phyloP scores from a whole-genome alignment of 1,139 yeast genomes.

The Sugiyamaella grinbergsii region DNA sequence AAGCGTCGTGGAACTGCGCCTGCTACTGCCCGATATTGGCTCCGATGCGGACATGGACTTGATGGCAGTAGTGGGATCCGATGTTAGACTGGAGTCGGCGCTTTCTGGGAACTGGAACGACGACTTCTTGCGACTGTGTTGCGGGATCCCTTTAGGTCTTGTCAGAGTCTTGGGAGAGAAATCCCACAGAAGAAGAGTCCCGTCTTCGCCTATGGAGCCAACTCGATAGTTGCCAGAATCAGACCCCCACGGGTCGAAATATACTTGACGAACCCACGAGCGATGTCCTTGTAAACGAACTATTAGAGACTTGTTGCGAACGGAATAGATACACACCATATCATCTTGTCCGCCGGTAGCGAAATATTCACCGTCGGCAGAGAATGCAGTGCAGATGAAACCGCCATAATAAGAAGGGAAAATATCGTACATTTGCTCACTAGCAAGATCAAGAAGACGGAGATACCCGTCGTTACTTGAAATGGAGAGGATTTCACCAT shows the following conservation, averaged over 20 bases:
- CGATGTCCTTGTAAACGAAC: slow-evolving; percentile 63
- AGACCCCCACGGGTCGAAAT: slow-evolving; percentile 47
- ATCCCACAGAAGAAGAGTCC: slow-evolving; percentile 69
- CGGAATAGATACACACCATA: slow-evolving; percentile 43
- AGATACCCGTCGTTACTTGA: slow-evolving; percentile 70
- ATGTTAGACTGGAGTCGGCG: slow-evolving; percentile 4
- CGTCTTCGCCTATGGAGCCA: slow-evolving; percentile 72
- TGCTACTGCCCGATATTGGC: slow-evolving; percentile 3
- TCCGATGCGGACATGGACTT: slow-evolving; percentile 6
- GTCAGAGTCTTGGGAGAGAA: slow-evolving; percentile 62
- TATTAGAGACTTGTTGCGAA: slow-evolving; percentile 35
- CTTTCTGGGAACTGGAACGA: slow-evolving; percentile 10
- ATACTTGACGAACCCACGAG: slow-evolving; percentile 60
- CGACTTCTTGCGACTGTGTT: slow-evolving; percentile 18
- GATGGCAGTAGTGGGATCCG: slow-evolving; percentile 5
- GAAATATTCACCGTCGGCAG: slow-evolving; percentile 66
- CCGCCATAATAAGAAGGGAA: slow-evolving; percentile 73
- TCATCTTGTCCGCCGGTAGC: slow-evolving; percentile 55
- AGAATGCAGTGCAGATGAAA: slow-evolving; percentile 56
- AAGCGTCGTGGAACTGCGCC: slow-evolving; percentile 23
- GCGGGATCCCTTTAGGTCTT: slow-evolving; percentile 33
- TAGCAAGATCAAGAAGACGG: slow-evolving; percentile 56
- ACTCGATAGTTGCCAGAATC: slow-evolving; percentile 53
- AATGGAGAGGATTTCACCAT: slow-evolving; percentile 47
- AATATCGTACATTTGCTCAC: slow-evolving; percentile 56